Conservation (phyloP, 2,329 filamentous ascomycete genomes). For the Fusarium fracticaudum region DNA sequence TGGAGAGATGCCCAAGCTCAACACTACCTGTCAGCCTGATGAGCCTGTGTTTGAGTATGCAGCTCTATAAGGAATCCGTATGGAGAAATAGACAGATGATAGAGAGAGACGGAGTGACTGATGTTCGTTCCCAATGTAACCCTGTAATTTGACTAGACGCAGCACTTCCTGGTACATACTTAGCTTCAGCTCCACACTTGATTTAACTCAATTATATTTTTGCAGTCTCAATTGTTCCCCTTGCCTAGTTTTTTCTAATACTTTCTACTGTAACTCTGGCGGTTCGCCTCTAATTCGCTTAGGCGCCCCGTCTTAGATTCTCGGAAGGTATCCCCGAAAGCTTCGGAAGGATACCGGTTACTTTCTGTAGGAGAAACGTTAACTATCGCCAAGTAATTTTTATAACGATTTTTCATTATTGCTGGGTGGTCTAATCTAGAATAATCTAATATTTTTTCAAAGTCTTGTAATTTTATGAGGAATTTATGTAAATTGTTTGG, state of each 20-base stretch:
- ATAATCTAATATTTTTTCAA: rapidly evolving
- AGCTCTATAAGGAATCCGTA: background rate
- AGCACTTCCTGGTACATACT: background rate
- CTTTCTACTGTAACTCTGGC: rapidly evolving
- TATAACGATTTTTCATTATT: rapidly evolving
- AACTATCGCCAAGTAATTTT: rapidly evolving
- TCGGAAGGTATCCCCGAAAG: background rate
- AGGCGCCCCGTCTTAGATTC: rapidly evolving
- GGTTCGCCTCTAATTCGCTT: no score
- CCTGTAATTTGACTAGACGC: background rate
- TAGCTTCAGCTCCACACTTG: background rate
- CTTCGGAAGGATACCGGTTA: background rate
- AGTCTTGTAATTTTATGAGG: rapidly evolving
- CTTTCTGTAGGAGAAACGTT: rapidly evolving
- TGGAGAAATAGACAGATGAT: rapidly evolving
- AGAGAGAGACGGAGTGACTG: background rate
- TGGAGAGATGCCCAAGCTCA: background rate
- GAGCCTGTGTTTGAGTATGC: background rate
- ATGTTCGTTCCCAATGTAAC: rapidly evolving
- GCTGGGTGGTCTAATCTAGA: no score
- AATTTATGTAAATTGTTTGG: background rate
- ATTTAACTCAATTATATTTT: rapidly evolving
- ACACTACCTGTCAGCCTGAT: background rate
- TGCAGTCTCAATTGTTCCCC: rapidly evolving
- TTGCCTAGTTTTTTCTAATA: no score